Evolutionary conservation across 441 rosid genomes (phyloP).

Genomic region (Kokia cookei): DNA sequence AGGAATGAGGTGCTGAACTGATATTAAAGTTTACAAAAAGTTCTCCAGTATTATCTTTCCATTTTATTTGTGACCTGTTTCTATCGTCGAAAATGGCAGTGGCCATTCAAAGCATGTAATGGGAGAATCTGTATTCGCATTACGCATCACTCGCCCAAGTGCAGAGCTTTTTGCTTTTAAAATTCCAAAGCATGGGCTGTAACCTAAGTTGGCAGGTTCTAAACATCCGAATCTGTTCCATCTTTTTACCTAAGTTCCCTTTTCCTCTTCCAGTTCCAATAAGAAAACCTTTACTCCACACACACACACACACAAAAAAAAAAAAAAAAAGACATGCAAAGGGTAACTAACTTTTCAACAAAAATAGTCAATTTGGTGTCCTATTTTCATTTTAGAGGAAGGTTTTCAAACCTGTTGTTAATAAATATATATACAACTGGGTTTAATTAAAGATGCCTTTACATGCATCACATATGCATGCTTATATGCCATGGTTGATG

Average conservation of each 20-base stretch:
- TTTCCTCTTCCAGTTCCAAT: background rate
- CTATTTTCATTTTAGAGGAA: background rate
- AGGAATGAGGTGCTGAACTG: background rate
- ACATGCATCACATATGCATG: background rate
- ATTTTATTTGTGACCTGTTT: background rate
- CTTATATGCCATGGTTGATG: background rate
- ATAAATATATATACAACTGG: background rate
- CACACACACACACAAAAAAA: no score
- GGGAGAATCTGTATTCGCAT: constrained; percentile 4
- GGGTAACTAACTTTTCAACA: background rate
- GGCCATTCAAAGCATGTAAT: background rate
- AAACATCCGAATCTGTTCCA: constrained; percentile 6
- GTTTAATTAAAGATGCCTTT: background rate
- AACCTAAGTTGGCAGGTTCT: background rate
- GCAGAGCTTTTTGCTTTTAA: constrained; percentile 4
- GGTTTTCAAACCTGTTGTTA: background rate
- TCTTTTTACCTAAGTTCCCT: background rate
- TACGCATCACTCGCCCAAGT: background rate
- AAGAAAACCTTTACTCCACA: background rate
- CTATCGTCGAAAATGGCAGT: background rate
- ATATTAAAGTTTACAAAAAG: background rate
- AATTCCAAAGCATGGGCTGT: background rate
- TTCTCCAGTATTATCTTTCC: background rate
- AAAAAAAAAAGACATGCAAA: background rate
- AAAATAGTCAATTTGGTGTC: background rate